phyloP scores from a whole-genome alignment of 768 basidiomycete species.

The Russula vinacea region DNA sequence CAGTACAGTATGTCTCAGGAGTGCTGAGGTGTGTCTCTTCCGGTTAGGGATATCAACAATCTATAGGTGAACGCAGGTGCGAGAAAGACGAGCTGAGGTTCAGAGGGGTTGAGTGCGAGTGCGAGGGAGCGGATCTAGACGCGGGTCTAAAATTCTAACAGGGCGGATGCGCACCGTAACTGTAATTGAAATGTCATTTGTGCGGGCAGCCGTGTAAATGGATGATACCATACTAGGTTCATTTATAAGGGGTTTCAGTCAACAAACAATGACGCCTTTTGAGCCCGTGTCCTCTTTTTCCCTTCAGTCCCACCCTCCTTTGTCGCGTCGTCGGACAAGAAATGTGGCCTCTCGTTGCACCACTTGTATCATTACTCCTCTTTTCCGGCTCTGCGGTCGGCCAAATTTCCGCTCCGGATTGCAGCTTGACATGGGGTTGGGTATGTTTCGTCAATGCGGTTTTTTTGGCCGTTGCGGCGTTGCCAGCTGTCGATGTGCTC shows the following conservation, averaged over 20 bases:
- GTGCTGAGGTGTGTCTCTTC: no score
- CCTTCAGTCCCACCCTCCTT: background rate
- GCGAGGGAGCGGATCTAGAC: background rate
- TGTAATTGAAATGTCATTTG: background rate
- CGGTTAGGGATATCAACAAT: no score
- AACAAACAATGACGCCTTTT: background rate
- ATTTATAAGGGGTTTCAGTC: background rate
- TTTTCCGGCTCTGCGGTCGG: background rate
- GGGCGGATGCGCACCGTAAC: background rate
- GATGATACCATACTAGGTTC: background rate
- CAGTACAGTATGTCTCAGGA: no score
- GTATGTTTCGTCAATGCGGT: background rate
- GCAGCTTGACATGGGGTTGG: slow-evolving; percentile 5
- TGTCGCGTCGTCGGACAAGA: background rate
- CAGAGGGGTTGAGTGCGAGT: background rate
- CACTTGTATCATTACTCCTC: background rate
- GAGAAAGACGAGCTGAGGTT: background rate
- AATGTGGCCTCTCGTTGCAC: background rate
- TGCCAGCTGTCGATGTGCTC: background rate
- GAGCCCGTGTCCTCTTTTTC: background rate
- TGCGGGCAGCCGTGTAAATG: background rate
- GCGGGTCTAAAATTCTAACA: background rate
- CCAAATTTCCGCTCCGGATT: slow-evolving; percentile 15
- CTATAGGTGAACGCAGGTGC: no score
- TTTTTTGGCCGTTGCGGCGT: background rate